phyloP scores from a whole-genome alignment of 768 basidiomycete species.

The Amanita rimosa region DNA sequence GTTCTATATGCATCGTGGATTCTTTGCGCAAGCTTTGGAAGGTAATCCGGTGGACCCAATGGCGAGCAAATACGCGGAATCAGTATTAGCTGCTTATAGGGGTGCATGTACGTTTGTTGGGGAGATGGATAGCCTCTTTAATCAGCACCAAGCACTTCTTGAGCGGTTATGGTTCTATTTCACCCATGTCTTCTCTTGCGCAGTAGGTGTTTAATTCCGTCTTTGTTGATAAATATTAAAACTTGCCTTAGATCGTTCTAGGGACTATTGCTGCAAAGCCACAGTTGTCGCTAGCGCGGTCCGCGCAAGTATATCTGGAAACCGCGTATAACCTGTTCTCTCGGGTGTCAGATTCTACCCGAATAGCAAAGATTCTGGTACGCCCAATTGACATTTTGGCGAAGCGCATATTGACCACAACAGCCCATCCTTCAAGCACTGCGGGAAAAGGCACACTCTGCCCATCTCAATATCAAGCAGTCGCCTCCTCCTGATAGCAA shows the following conservation, averaged over 20 bases:
- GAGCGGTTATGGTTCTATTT: slow-evolving; percentile 68
- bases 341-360: slow-evolving; percentile 37
- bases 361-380: slow-evolving; percentile 51
- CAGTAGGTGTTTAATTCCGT: slow-evolving; percentile 27
- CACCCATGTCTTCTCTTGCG: slow-evolving; percentile 63
- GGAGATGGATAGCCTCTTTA: slow-evolving; percentile 49
- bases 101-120: slow-evolving; percentile 62
- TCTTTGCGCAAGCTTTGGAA: slow-evolving; percentile 60
- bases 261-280: slow-evolving; percentile 60
- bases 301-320: slow-evolving; percentile 59
- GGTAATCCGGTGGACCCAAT: slow-evolving; percentile 54
- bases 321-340: slow-evolving; percentile 47
- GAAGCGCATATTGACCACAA: neutral
- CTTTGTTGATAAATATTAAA: slow-evolving; percentile 3
- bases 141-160: slow-evolving; percentile 53
- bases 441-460: slow-evolving; percentile 38
- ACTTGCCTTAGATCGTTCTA: slow-evolving; percentile 42
- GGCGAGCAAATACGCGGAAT: slow-evolving; percentile 57
- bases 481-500: slow-evolving; percentile 27
- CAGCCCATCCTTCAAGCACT: slow-evolving; percentile 56
- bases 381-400: slow-evolving; percentile 12
- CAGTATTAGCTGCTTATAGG: slow-evolving; percentile 58
- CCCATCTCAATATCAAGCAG: slow-evolving; percentile 20
- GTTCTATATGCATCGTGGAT: slow-evolving; percentile 68
- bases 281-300: slow-evolving; percentile 51